Percentiles rank a stretch among this genome's conserved stretches.
These are phyloP conservation scores for Clarkia xantiana DNA, from an alignment of 345 rosid genomes.

Conservation along the genomic window DNA sequence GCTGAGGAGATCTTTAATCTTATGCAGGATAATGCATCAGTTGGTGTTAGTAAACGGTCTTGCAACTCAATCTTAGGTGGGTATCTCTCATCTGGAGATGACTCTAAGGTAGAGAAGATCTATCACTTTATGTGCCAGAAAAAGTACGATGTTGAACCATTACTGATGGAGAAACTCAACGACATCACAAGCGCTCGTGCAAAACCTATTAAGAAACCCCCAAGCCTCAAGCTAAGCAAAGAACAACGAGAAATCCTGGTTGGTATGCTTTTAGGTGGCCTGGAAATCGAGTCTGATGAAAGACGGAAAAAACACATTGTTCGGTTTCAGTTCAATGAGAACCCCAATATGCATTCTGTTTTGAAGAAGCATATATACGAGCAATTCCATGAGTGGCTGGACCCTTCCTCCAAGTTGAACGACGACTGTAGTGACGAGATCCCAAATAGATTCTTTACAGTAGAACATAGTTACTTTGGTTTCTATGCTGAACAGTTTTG, in stretches of 20 bases:
- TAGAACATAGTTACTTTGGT: slow-evolving; percentile 41
- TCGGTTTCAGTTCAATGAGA: slow-evolving; percentile 46
- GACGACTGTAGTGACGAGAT: slow-evolving; percentile 21
- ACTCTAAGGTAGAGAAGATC: slow-evolving; percentile 43
- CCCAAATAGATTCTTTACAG: slow-evolving; percentile 36
- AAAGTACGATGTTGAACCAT: slow-evolving; percentile 42
- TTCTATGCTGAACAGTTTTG: slow-evolving; percentile 70
- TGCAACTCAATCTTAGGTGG: slow-evolving; percentile 57
- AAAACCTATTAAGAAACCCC: slow-evolving; percentile 40
- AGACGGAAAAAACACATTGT: slow-evolving; percentile 40
- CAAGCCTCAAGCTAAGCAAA: slow-evolving; percentile 52
- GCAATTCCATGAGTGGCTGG: slow-evolving; percentile 62
- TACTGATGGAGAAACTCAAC: slow-evolving; percentile 51
- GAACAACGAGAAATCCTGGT: slow-evolving; percentile 73
- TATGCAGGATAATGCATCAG: slow-evolving; percentile 25
- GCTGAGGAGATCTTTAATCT: slow-evolving; percentile 49
- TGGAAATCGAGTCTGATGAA: slow-evolving; percentile 50
- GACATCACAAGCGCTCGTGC: slow-evolving; percentile 34
- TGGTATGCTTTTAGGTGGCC: slow-evolving; percentile 78
- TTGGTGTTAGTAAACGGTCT: slow-evolving; percentile 44
- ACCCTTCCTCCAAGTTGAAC: slow-evolving; percentile 27
- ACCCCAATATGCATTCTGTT: slow-evolving; percentile 27
- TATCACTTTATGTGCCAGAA: slow-evolving; percentile 58
- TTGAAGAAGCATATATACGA: slow-evolving; percentile 49
- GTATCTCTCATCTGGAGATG: slow-evolving; percentile 41